Evolutionary conservation across 73 alveolate genomes (phyloP), one percentile per base, ranked within the genome.

Genomic region (Tetrahymena malaccensis): DNA sequence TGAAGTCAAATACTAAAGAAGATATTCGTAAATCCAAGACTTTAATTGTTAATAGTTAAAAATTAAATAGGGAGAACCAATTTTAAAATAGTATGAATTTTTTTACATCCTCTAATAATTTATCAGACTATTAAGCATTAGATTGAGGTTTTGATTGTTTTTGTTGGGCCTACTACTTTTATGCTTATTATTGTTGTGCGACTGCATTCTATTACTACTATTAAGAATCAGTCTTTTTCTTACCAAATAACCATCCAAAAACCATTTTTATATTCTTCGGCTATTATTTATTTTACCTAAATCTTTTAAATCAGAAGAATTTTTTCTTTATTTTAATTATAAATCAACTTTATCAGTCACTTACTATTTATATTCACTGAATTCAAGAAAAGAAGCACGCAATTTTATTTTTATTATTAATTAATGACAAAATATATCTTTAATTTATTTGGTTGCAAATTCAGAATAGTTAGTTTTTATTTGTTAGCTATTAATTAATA

Each of bases 21-120:
- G 58, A 31, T 85, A 85, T 55, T 95, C 95, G 22, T 95, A 85
- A 93, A 95, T 85, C 96, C 96, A 95, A 27, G 35, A 13, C 96
- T 95, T 38, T 25, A 35, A 85, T 94, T 21, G 37, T 85, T 70
- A 35, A 44, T n/a, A 89, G 5, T 70, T 27, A 70, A 70, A 70
- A 70, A 25, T 70, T 70, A 31, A 31, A 2, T n/a, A n/a, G 12
- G 37, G 89, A 70, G 19, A 70, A 7, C 40, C 31, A 70, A n/a
- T 11, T 25, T n/a, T 3, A 19, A 19, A 50, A 50, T 15, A 1
- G 10, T 50, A 31, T 70, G 17, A 1, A 70, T 27, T 19, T 27
- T 19, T 27, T 70, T 70, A 70, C 89, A 70, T 70, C 89, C 8
- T 70, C 89, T 31, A 70, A 70, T 2, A 70, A 0, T n/a, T 70